phyloP scores from a whole-genome alignment of 495 filamentous ascomycete species.

The Xylaria curta region DNA sequence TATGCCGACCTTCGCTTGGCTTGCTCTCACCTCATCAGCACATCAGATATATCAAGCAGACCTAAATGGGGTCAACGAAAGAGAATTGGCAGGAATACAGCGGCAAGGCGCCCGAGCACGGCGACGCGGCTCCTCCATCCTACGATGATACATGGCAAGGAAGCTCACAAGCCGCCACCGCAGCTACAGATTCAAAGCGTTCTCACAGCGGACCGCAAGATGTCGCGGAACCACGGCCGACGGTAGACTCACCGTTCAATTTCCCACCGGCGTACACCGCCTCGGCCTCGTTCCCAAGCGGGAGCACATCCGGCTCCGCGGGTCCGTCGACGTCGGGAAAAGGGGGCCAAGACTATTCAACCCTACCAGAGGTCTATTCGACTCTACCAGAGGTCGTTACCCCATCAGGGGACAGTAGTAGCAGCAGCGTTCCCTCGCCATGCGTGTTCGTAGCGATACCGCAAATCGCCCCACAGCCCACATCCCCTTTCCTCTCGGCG shows the following conservation, averaged over 20 bases:
- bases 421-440: neutral
- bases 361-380: neutral
- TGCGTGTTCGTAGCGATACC: constrained; percentile 36
- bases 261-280: constrained; percentile 30
- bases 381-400: neutral
- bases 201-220: constrained; percentile 2
- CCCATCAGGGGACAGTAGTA: neutral
- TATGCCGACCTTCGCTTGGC: no score
- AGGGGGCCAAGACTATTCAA: neutral
- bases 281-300: neutral
- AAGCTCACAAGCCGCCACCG: constrained; percentile 3
- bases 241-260: constrained; percentile 33
- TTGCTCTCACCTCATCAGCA: constrained; percentile 10
- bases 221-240: constrained; percentile 15
- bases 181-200: constrained; percentile 9
- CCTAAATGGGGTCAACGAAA: neutral
- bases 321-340: constrained; percentile 9
- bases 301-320: constrained; percentile 5
- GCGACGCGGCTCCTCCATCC: constrained; percentile 9
- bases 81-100: neutral
- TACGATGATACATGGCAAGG: constrained; percentile 18
- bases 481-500: constrained; percentile 33
- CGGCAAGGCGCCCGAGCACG: neutral
- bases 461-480: constrained; percentile 28
- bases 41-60: neutral